Conservation (phyloP, 2,329 filamentous ascomycete species). For the Fusarium sp. region DNA sequence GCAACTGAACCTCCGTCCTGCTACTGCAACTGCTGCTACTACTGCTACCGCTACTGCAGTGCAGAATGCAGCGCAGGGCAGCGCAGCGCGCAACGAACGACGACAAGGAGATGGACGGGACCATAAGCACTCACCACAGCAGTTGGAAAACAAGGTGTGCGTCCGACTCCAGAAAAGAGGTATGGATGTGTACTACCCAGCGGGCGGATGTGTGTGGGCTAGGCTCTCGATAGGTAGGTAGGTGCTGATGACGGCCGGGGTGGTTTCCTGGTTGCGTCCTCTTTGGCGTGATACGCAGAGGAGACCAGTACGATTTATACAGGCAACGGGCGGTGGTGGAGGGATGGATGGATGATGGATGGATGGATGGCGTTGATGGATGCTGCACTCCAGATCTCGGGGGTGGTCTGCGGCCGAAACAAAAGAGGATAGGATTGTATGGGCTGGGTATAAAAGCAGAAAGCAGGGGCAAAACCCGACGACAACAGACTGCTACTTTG, state of each 20-base stretch:
- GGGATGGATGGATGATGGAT: not conserved
- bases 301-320: conserved; percentile 5
- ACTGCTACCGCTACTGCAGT: conserved; percentile 14
- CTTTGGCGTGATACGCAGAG: conserved; percentile 20
- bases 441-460: conserved; percentile 22
- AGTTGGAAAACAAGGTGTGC: conserved; percentile 12
- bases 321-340: not conserved
- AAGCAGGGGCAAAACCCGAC: conserved; percentile 27
- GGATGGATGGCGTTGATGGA: not conserved
- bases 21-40: not conserved
- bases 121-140: conserved; percentile 20
- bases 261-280: conserved; percentile 22
- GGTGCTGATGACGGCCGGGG: conserved; percentile 29
- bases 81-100: conserved; percentile 23
- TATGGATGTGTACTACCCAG: conserved; percentile 13
- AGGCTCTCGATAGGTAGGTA: conserved; percentile 12
- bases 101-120: conserved; percentile 16
- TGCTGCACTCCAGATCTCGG: conserved; percentile 33
- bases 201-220: conserved; percentile 27
- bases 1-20: conserved; percentile 18
- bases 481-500: conserved; percentile 44
- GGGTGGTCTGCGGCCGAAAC: conserved; percentile 23
- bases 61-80: conserved; percentile 8
- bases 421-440: conserved; percentile 8
- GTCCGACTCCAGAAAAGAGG: conserved; percentile 6